Evolutionary conservation across 768 basidiomycete species (phyloP), one percentile per base, ranked within the genome.

Genomic region (Artomyces pyxidatus): DNA sequence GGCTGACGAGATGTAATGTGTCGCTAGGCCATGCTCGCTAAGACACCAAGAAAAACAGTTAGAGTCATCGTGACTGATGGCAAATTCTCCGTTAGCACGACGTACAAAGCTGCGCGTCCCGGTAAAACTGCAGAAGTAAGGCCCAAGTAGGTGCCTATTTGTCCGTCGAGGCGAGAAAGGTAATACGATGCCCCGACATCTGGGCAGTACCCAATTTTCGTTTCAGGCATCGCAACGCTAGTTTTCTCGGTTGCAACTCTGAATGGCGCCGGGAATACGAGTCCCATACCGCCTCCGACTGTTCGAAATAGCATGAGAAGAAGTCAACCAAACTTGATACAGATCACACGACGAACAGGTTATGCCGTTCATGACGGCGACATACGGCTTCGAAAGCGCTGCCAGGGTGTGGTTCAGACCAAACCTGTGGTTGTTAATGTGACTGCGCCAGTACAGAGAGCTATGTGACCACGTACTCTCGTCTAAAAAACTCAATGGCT

Each of bases 251-350:
- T 98, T 3, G 94, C 94, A 48, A 99, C 77, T 52, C 96, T 78
- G 67, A 98, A 93, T 0, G 84, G 77, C 3, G 94, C 95, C 49
- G 84, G 78, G 10, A 84, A 79, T 32, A 80, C 73, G 42, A 99
- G 80, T 32, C 96, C 96, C 19, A 87, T 89, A 42, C 96, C 96
- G 47, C 96, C 96, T 40, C 96, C 96, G 85, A 97, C 92, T 96
- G 52, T 28, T 54, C 41, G 38, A 14, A 52, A 25, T 47, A 42
- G 17, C 49, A 47, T 51, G 32, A 45, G 29, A 42, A 47, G 45
- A 49, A 57, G 46, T 11, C 28, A 30, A 43, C 47, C 42, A 25
- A 41, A 45, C 35, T 51, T 45, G 27, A 37, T 28, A 35, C 56
- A 11, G 58, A n/a, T n/a, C n/a, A n/a, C n/a, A n/a, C 54, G 52